A percentile compares a stretch with the other conserved stretches of the same genome.
phyloP scores from a whole-genome alignment of 192 early-diverging fungal genomes.

The Entomortierella beljakovae region DNA sequence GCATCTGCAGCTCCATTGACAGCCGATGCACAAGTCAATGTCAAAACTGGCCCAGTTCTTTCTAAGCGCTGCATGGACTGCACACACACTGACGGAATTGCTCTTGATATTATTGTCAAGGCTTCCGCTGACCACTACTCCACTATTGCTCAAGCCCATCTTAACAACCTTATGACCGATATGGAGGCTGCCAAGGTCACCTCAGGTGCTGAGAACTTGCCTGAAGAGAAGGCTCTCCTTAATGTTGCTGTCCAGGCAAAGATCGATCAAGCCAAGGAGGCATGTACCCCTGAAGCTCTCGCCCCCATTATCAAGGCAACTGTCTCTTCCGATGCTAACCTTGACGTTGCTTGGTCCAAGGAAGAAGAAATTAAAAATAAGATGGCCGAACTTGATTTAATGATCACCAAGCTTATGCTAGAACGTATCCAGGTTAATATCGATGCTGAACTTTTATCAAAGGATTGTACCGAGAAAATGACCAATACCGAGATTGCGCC shows the following conservation, averaged over 20 bases:
- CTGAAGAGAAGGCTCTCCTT: neutral
- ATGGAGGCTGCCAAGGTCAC: neutral
- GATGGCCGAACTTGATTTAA: neutral
- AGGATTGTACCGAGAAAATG: slow-evolving; percentile 48
- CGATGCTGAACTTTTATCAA: slow-evolving; percentile 31
- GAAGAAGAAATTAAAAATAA: neutral
- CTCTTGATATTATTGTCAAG: neutral
- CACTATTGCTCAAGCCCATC: neutral
- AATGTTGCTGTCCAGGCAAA: neutral
- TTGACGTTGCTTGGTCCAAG: neutral
- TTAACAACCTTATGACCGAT: neutral
- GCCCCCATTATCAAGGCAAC: neutral
- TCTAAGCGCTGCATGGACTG: neutral
- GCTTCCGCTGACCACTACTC: neutral
- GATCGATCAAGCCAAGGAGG: neutral
- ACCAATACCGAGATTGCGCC: slow-evolving; percentile 34
- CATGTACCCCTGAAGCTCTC: neutral
- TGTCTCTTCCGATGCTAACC: neutral
- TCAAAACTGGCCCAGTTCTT: neutral
- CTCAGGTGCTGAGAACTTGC: neutral
- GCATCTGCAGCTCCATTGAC: too few species aligned
- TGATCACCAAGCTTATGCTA: neutral
- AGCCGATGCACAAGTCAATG: too few species aligned
- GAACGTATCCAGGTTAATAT: slow-evolving; percentile 28
- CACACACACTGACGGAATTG: neutral